A percentile compares a stretch with the other conserved stretches of the same genome.
These are phyloP conservation scores for Carpinus fangiana DNA, from an alignment of 306 rosid genomes.

Conservation along the genomic window DNA sequence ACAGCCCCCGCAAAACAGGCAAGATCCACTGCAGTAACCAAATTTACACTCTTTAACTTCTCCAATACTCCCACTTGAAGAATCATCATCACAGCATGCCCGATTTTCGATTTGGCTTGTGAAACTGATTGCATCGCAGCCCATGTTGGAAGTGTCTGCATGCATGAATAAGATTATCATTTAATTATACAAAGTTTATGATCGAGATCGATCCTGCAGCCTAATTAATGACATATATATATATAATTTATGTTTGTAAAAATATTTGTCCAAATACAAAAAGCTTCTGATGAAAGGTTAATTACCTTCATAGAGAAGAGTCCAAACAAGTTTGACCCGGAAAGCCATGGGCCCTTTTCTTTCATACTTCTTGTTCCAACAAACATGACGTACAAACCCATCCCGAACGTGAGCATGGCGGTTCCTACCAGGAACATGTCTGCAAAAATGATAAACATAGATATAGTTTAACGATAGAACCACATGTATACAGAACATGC, in stretches of 20 bases:
- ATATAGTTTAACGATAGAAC: neutral
- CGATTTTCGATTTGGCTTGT: conserved; percentile 50
- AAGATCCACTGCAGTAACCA: conserved; percentile 46
- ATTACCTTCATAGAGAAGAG: conserved; percentile 50
- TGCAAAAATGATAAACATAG: conserved; percentile 12
- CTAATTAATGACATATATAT: neutral
- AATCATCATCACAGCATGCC: conserved; percentile 56
- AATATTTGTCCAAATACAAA: neutral
- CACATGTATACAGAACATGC: neutral
- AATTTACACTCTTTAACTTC: conserved; percentile 44
- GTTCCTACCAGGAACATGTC: conserved; percentile 60
- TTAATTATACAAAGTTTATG: neutral
- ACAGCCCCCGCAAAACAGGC: conserved; percentile 55
- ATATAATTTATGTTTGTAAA: neutral
- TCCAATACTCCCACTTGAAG: conserved; percentile 61
- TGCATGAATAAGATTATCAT: neutral
- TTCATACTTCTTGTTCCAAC: conserved; percentile 32
- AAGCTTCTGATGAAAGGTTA: neutral
- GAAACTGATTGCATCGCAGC: conserved; percentile 43
- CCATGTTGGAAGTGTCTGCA: conserved; percentile 50
- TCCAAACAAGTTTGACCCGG: conserved; percentile 45
- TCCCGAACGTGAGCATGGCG: conserved; percentile 47
- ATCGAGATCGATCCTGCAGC: neutral
- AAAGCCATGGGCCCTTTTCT: conserved; percentile 22
- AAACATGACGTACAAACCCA: conserved; percentile 51